These are phyloP conservation scores for Roridomyces roridus DNA, from an alignment of 768 basidiomycete species.

Conservation along the genomic window DNA sequence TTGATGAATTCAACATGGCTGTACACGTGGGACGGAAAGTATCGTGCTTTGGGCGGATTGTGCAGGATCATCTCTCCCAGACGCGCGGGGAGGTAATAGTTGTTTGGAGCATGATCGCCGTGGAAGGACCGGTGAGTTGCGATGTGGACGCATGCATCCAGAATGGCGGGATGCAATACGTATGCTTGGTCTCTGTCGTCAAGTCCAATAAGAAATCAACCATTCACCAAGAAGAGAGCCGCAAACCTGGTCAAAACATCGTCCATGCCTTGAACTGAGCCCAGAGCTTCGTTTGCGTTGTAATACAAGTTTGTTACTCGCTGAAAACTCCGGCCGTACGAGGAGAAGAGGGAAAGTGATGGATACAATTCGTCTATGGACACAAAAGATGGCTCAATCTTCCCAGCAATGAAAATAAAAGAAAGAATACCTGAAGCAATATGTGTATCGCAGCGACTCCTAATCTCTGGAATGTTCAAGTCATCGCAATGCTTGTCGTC, in stretches of 20 bases:
- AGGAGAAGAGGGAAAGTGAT: not conserved
- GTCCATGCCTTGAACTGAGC: constrained; percentile 4
- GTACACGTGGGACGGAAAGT: too few species aligned
- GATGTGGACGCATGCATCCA: constrained; percentile 45
- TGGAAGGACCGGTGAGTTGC: constrained; percentile 36
- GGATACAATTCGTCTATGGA: not conserved
- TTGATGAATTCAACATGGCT: constrained; percentile 27
- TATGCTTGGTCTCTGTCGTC: constrained; percentile 2
- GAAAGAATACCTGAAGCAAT: not conserved
- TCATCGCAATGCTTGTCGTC: not conserved
- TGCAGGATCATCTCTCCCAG: constrained; percentile 26
- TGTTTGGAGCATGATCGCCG: too few species aligned
- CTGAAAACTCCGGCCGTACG: constrained; percentile 7
- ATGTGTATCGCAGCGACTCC: not conserved
- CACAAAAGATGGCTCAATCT: too few species aligned
- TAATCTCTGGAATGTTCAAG: not conserved
- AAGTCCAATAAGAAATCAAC: not conserved
- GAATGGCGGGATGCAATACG: constrained; percentile 5
- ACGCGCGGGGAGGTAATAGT: constrained; percentile 41
- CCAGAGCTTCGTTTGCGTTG: constrained; percentile 3
- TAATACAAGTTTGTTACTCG: not conserved
- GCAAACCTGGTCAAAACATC: constrained; percentile 10
- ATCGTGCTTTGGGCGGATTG: constrained; percentile 10
- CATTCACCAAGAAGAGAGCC: not conserved
- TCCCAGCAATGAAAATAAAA: too few species aligned